phyloP scores from a whole-genome alignment of 2,329 filamentous ascomycete genomes.

The Ceratocystis diversiconidia region DNA sequence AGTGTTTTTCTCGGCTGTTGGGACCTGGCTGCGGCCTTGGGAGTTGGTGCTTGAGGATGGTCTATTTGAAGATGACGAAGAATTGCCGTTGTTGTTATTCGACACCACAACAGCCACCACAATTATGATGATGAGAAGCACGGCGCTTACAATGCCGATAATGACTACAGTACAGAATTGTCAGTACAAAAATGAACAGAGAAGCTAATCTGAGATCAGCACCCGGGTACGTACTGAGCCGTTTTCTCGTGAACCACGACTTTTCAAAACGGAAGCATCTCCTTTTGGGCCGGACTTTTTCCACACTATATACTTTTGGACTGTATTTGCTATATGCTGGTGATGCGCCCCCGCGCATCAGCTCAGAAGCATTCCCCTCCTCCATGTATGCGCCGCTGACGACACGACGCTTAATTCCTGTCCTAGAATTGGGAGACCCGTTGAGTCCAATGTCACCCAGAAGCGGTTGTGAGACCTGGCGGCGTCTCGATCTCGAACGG shows the following conservation, averaged over 20 bases:
- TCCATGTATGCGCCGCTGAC: slow-evolving; percentile 57
- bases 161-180: slow-evolving; percentile 38
- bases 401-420: slow-evolving; percentile 41
- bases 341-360: slow-evolving; percentile 32
- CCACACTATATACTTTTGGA: slow-evolving; percentile 31
- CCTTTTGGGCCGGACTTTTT: slow-evolving; percentile 30
- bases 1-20: slow-evolving; percentile 53
- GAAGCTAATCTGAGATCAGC: neutral
- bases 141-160: slow-evolving; percentile 36
- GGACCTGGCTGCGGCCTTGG: slow-evolving; percentile 43
- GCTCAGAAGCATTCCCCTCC: slow-evolving; percentile 39
- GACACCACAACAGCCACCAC: slow-evolving; percentile 51
- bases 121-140: slow-evolving; percentile 52
- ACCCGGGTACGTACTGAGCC: slow-evolving; percentile 30
- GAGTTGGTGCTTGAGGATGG: slow-evolving; percentile 19
- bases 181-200: neutral
- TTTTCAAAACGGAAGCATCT: slow-evolving; percentile 45
- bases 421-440: neutral
- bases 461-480: slow-evolving; percentile 12
- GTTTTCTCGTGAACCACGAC: slow-evolving; percentile 22
- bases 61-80: slow-evolving; percentile 6
- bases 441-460: slow-evolving; percentile 5
- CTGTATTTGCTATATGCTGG: slow-evolving; percentile 36
- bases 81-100: slow-evolving; percentile 41
- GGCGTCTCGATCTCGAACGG: slow-evolving; percentile 4